Evolutionary conservation across 805 yeast species (phyloP), one percentile per base, ranked within the genome.

Genomic region (Cyberlindnera mycetangii): DNA sequence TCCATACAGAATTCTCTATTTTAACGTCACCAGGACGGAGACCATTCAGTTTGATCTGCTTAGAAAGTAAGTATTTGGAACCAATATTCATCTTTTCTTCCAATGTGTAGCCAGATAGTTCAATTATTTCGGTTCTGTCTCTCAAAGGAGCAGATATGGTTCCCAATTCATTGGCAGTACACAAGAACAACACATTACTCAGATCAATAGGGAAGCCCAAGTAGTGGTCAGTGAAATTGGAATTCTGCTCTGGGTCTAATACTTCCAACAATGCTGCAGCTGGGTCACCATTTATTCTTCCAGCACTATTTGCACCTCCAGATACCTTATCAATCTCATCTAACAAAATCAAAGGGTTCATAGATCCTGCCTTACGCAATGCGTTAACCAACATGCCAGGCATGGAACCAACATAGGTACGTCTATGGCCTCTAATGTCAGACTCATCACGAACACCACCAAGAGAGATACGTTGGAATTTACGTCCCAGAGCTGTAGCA

Each of bases 331-430:
- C 96, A 48, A 89, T 81, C 61, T 89, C 96, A 64, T 89, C 96
- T 39, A 89, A 67, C 40, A 89, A 68, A 45, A 89, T 82, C 16
- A 89, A 86, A 0, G 96, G 96, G 55, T 86, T 86, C 84, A 84
- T 83, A 1, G 83, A 72, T 14, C 86, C 78, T 1, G 88, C 79
- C 55, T 83, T 85, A 38, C 95, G 74, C 32, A 89, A 64, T 0
- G 90, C 87, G 64, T 83, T 90, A 24, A 86, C 75, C 21, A 89
- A 68, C 37, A 85, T 69, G 8, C 97, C 97, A 0, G 96, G 95
- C 86, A 87, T 83, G 1, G 96, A 88, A 7, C 96, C 96, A 31
- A 89, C 90, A 61, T 89, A 89, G 0, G 96, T 89, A 58, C 96
- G 74, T 62, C 96, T 72, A 62, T 89, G 97, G 2, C 96, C 97